Evolutionary conservation across 2,329 filamentous ascomycete genomes (phyloP), one percentile per base, ranked within the genome.

Genomic region (Cladophialophora immunda): DNA sequence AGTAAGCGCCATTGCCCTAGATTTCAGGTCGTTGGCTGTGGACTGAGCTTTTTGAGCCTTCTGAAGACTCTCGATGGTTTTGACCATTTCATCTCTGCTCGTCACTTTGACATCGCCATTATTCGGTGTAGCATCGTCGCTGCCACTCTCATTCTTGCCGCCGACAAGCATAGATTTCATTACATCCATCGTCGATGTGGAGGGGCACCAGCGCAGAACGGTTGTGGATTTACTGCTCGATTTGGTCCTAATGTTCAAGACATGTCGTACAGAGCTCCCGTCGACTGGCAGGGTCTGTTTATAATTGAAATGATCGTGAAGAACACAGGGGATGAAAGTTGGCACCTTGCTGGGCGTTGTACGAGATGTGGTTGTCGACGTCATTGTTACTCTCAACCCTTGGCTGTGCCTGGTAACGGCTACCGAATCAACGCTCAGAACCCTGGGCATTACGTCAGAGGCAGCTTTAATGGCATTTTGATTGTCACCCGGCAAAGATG

Each of bases 41-140:
- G 68, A 68, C 22, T 69, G 65, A 11, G 68, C 68, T 41, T 69
- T 69, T 30, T 69, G 68, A 9, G 68, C 68, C 38, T 64, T 65
- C 50, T 69, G 68, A 32, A 65, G 53, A 17, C 25, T 65, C 32
- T 69, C 65, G 34, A 69, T 65, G 11, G 65, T 65, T 32, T 69
- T 64, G 15, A 68, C 19, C 54, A 68, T 60, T 54, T 69, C 58
- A n/a, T 69, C 68, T 38, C 60, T 13, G 32, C 54, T 63, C 4
- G 60, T 59, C 36, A 59, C 36, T 13, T 64, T 50, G 19, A 38
- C 53, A 11, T 15, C 19, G 15, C 17, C 25, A 19, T 32, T 15
- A 5, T 54, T 22, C 3, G 30, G 30, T 17, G 22, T 4, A 17
- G 7, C 62, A 25, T 45, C 57, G 4, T 38, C 53, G 38, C 53